phyloP scores from a whole-genome alignment of 495 filamentous ascomycete genomes.

The Podospora australis region DNA sequence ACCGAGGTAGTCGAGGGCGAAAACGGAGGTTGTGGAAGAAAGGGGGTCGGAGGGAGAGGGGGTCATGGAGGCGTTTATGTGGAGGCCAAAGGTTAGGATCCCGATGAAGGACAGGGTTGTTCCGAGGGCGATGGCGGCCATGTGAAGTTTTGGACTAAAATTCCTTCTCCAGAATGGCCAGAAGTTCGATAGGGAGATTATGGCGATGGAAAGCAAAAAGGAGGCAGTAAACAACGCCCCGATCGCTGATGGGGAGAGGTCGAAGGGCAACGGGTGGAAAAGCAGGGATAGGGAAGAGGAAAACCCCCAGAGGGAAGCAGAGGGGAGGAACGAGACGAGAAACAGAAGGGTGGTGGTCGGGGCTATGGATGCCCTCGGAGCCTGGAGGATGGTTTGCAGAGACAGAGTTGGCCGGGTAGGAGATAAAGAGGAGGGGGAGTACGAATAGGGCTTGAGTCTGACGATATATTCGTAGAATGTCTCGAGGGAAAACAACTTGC shows the following conservation, averaged over 20 bases:
- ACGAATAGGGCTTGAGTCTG: conserved; percentile 35
- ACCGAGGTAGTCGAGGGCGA: conserved; percentile 21
- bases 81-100: conserved; percentile 35
- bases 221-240: conserved; percentile 39
- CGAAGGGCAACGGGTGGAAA: conserved; percentile 39
- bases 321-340: conserved; percentile 35
- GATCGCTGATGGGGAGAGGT: conserved; percentile 29
- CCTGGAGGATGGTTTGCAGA: conserved; percentile 28
- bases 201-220: conserved; percentile 30
- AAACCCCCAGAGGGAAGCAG: conserved; percentile 38
- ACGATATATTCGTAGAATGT: conserved; percentile 27
- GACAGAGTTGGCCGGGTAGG: no score
- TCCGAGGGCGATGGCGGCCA: conserved; percentile 27
- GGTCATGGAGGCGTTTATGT: conserved; percentile 32
- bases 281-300: conserved; percentile 38
- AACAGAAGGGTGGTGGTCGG: conserved; percentile 40
- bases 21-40: conserved; percentile 14
- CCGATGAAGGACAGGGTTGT: conserved; percentile 33
- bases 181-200: conserved; percentile 21
- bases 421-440: conserved; percentile 20
- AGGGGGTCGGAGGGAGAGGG: conserved; percentile 9
- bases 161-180: conserved; percentile 13
- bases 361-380: conserved; percentile 37
- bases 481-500: conserved; percentile 23
- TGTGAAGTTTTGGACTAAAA: conserved; percentile 25